These are phyloP conservation scores for Geotrichum carabidarum DNA, from an alignment of 1,139 yeast species.

Conservation along the genomic window DNA sequence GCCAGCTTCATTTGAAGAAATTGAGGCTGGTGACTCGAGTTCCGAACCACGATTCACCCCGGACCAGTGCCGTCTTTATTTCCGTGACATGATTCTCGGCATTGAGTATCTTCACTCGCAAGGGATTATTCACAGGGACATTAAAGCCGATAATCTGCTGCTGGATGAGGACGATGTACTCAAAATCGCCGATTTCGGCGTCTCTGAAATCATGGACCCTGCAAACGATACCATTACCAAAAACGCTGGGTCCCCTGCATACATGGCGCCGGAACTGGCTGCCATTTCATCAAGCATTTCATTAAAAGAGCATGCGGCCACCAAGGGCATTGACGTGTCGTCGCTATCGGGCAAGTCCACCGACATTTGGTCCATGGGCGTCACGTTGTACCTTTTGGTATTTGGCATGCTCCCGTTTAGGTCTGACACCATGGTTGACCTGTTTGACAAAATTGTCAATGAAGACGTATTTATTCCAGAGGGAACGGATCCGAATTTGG, in stretches of 20 bases:
- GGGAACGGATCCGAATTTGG: conserved; percentile 17
- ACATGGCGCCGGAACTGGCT: conserved; percentile 75
- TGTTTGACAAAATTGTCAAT: conserved; percentile 38
- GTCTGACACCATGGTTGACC: conserved; percentile 45
- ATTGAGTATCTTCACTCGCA: conserved; percentile 87
- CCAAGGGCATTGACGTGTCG: conserved; percentile 38
- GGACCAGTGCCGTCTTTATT: conserved; percentile 43
- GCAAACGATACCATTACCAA: conserved; percentile 48
- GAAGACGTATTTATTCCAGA: conserved; percentile 26
- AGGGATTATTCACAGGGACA: conserved; percentile 92
- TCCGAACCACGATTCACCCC: conserved; percentile 41
- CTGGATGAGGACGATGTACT: conserved; percentile 71
- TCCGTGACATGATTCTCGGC: conserved; percentile 83
- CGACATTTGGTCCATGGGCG: conserved; percentile 78
- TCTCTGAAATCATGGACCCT: conserved; percentile 57
- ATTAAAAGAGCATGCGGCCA: conserved; percentile 20
- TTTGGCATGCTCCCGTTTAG: conserved; percentile 41
- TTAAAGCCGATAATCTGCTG: conserved; percentile 86
- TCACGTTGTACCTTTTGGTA: conserved; percentile 45
- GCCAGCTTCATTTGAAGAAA: conserved; percentile 27
- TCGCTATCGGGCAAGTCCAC: conserved; percentile 57
- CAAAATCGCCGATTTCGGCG: conserved; percentile 93
- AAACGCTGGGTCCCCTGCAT: conserved; percentile 85
- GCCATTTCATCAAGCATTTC: conserved; percentile 36
- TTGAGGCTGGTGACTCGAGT: neutral